These are phyloP conservation scores for Sungouiella thailandica DNA, from an alignment of 805 yeast species.

Conservation along the genomic window DNA sequence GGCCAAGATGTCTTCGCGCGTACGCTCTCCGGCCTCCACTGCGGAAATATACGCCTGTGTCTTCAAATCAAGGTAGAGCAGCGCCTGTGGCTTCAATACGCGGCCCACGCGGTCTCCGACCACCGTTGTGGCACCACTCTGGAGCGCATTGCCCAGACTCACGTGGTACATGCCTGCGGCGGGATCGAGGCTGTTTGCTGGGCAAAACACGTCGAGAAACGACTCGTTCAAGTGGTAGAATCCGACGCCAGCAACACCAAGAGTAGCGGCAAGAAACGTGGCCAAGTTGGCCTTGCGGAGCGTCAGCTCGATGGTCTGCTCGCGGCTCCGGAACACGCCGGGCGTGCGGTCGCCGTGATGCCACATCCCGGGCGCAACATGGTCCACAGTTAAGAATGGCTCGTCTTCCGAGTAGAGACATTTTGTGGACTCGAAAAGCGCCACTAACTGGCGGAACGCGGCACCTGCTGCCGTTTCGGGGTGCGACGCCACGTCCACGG, in stretches of 20 bases:
- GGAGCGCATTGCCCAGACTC: constrained; percentile 26
- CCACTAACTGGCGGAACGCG: constrained; percentile 63
- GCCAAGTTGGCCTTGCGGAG: constrained; percentile 82
- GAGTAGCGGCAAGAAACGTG: constrained; percentile 80
- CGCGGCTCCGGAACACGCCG: constrained; percentile 51
- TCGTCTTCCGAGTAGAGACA: constrained; percentile 63
- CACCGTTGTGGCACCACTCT: constrained; percentile 28
- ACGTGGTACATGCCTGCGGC: constrained; percentile 36
- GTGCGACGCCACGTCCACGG: constrained; percentile 63
- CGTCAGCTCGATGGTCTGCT: constrained; percentile 57
- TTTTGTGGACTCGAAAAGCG: constrained; percentile 73
- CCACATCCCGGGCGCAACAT: constrained; percentile 70
- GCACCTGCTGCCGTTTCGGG: constrained; percentile 62
- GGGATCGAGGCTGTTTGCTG: constrained; percentile 55
- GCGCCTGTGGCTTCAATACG: constrained; percentile 75
- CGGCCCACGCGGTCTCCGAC: constrained; percentile 46
- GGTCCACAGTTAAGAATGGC: constrained; percentile 66
- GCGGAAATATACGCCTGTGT: constrained; percentile 95
- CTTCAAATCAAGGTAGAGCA: constrained; percentile 76
- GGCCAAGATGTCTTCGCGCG: constrained; percentile 62
- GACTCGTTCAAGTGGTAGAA: constrained; percentile 80
- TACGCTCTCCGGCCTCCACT: constrained; percentile 56
- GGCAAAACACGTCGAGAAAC: constrained; percentile 84
- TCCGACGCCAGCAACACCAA: constrained; percentile 82
- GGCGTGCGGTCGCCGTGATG: constrained; percentile 58